phyloP scores from a whole-genome alignment of 73 alveolate genomes.

The Tetrahymena elliotti region DNA sequence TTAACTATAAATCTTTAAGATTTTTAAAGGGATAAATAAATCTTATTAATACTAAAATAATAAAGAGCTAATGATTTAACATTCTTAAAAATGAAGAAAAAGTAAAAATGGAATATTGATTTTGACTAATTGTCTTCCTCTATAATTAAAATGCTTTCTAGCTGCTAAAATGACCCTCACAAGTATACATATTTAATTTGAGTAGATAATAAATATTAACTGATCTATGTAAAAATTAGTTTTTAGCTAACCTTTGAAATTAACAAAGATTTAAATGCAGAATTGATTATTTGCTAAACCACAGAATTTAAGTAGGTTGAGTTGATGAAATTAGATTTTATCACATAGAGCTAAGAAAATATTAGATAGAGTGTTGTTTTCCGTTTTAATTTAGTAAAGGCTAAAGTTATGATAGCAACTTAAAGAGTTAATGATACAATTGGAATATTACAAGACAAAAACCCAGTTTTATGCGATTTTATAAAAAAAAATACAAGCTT shows the following conservation, averaged over 20 bases:
- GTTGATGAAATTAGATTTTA: neutral
- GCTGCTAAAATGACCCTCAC: neutral
- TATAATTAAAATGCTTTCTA: neutral
- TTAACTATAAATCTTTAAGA: neutral
- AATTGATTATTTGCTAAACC: neutral
- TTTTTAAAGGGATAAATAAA: neutral
- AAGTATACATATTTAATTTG: neutral
- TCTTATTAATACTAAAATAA: neutral
- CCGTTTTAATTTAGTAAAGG: neutral
- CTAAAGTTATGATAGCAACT: neutral
- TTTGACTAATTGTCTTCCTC: neutral
- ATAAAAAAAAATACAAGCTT: neutral
- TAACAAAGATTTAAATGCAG: neutral
- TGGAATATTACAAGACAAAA: neutral
- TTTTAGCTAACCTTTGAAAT: neutral
- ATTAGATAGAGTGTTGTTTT: neutral
- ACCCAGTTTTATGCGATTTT: neutral
- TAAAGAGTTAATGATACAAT: neutral
- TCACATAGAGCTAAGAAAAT: neutral
- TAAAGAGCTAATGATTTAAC: neutral
- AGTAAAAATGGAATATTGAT: neutral
- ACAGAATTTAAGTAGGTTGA: neutral
- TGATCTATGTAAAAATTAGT: neutral
- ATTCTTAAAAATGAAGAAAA: neutral
- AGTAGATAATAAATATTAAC: neutral